A percentile compares a stretch with the other conserved stretches of the same genome.
These are phyloP conservation scores for Drechslerella dactyloides DNA, from an alignment of 2,329 filamentous ascomycete species.

Conservation along the genomic window DNA sequence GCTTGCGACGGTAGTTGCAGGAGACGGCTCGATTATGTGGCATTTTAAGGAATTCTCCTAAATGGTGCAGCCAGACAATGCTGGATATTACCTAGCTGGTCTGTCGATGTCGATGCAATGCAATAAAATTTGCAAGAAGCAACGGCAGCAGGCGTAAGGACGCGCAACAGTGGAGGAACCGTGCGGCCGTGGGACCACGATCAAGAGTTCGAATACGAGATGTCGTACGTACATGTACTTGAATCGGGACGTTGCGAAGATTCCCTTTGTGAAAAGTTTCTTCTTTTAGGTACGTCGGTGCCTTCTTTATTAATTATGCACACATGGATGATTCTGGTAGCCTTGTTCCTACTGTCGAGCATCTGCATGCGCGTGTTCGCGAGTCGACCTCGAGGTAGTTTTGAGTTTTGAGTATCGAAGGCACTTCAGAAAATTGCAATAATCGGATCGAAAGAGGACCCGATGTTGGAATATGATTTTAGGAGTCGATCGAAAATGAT, in stretches of 20 bases:
- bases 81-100: neutral
- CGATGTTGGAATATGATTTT: neutral
- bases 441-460: neutral
- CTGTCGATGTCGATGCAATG: neutral
- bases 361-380: neutral
- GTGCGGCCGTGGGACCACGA: constrained; percentile 7
- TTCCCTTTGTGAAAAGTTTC: constrained; percentile 17
- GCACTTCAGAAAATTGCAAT: constrained; percentile 1
- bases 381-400: no score
- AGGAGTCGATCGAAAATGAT: constrained; percentile 15
- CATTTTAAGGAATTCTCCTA: constrained; percentile 48
- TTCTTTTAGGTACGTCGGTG: constrained; percentile 9
- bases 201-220: constrained; percentile 24
- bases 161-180: constrained; percentile 9
- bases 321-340: constrained; percentile 6
- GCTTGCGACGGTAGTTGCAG: constrained; percentile 41
- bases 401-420: neutral
- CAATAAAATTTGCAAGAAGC: neutral
- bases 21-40: constrained; percentile 43
- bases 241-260: no score
- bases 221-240: no score
- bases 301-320: constrained; percentile 8
- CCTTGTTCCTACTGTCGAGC: neutral
- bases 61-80: neutral
- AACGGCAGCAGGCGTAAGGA: constrained; percentile 3